Base-by-base conservation (phyloP, 768 basidiomycete species). In the Russula olivacea region DNA sequence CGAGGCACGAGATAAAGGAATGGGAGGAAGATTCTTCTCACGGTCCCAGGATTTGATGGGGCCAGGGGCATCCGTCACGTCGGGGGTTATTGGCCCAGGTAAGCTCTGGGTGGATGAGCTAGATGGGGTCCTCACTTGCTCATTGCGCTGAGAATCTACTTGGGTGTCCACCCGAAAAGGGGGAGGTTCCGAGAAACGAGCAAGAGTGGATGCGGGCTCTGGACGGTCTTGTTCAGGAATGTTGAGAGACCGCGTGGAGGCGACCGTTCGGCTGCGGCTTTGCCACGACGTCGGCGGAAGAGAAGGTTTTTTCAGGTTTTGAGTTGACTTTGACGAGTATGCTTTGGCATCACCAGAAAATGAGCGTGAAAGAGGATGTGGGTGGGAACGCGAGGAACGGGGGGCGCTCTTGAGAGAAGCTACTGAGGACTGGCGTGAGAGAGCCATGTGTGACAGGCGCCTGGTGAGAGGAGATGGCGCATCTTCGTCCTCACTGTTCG, bases 401-500 rank as follows among this genome's bases (percentile, higher is more conserved):
- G 65, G 50, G 30, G 34, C 30, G 48, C 53, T 34, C 43, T 52
- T 51, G 8, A 69, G 41, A 2, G 72, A 71, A 6, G 45, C 52
- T 1, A 41, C 23, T 14, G 68, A 73, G 21, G 59, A 62, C 43
- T 48, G 65, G 48, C 62, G 68, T 25, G 65, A 72, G 51, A 67
- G 66, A 12, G 66, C 65, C 28, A 70, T 61, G 41, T 63, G 56
- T 10, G 76, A 76, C 7, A 78, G 66, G 6, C 74, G 72, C 28
- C 68, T 69, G 17, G 77, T 76, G 32, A 78, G 71, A 28, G 74
- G 72, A 1, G 74, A 74, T 10, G 76, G 76, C 11, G 76, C 75
- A 55, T 75, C 77, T 61, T 78, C 77, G 66, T 78, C 77, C 67
- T 78, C 77, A 65, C 76, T 77, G 54, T 12, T 48, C 19, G 14